phyloP scores from a whole-genome alignment of 257 asterid genomes.

The Linaria vulgaris region DNA sequence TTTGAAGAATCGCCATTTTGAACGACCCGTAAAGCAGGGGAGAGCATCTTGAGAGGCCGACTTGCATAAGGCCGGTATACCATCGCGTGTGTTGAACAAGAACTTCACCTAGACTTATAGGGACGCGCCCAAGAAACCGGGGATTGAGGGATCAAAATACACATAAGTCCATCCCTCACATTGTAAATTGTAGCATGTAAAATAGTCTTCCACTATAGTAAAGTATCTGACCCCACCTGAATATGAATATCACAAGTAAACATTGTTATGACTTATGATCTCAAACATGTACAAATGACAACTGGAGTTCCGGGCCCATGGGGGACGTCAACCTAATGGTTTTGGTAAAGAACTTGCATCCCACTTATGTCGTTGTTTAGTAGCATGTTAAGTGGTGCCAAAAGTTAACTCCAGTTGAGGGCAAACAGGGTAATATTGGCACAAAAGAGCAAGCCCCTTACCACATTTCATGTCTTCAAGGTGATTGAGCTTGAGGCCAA shows the following conservation, averaged over 20 bases:
- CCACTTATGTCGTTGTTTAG: too few species aligned
- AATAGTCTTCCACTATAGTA: conserved; percentile 41
- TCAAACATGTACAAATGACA: too few species aligned
- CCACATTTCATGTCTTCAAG: too few species aligned
- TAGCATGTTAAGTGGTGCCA: too few species aligned
- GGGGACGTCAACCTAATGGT: too few species aligned
- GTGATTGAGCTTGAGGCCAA: too few species aligned
- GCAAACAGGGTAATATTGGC: too few species aligned
- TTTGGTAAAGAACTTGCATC: too few species aligned
- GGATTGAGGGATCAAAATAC: conserved; percentile 28
- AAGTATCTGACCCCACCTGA: conserved; percentile 40
- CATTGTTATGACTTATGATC: not conserved
- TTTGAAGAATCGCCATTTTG: conserved; percentile 30
- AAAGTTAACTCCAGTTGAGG: too few species aligned
- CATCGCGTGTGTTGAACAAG: conserved; percentile 38
- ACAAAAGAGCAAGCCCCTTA: too few species aligned
- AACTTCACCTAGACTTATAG: conserved; percentile 34
- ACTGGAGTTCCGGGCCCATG: too few species aligned
- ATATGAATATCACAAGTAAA: not conserved
- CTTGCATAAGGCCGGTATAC: conserved; percentile 30
- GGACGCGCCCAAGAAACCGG: conserved; percentile 38
- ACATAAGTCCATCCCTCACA: conserved; percentile 43
- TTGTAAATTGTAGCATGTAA: conserved; percentile 37
- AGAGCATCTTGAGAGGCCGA: conserved; percentile 23
- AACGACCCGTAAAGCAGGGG: conserved; percentile 35